Evolutionary conservation across 1,284 basidiomycete genomes (phyloP).

Genomic region (Athelia sp.): DNA sequence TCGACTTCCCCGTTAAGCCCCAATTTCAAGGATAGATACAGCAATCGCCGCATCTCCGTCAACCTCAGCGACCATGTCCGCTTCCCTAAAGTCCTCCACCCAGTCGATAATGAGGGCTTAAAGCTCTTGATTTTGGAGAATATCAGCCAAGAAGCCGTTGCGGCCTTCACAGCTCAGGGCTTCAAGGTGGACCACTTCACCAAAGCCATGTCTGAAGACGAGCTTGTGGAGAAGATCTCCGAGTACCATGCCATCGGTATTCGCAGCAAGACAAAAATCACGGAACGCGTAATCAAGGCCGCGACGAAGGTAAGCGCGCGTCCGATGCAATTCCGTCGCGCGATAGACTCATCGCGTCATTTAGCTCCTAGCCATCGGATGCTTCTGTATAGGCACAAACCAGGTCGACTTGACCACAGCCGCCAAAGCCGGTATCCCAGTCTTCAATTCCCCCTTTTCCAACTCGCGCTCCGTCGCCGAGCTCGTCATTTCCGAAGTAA

Average conservation of each 20-base stretch:
- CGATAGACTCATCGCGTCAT: background rate
- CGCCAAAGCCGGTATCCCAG: constrained; percentile 87
- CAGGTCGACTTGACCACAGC: constrained; percentile 92
- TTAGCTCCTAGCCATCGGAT: constrained; percentile 93
- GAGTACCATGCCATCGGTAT: constrained; percentile 95
- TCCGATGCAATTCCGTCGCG: background rate
- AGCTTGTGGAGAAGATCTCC: constrained; percentile 85
- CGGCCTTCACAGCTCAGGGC: constrained; percentile 77
- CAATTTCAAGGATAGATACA: too few species aligned
- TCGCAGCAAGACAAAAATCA: constrained; percentile 96
- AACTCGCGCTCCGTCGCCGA: constrained; percentile 99
- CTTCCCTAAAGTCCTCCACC: constrained; percentile 67
- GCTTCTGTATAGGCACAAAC: constrained; percentile 99
- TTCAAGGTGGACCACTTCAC: constrained; percentile 92
- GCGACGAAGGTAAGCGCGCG: constrained; percentile 70
- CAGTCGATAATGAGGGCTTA: constrained; percentile 72
- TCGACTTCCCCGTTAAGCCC: too few species aligned
- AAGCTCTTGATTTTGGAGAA: constrained; percentile 89
- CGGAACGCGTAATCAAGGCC: constrained; percentile 82
- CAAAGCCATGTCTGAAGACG: constrained; percentile 87
- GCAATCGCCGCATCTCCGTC: constrained; percentile 20
- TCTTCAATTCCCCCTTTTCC: constrained; percentile 99
- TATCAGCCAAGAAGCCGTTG: constrained; percentile 89
- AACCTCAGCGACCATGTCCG: constrained; percentile 29
- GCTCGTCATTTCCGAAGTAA: constrained; percentile 92